Evolutionary conservation across 306 rosid species (phyloP).

Genomic region (Gastrolobium villosum): DNA sequence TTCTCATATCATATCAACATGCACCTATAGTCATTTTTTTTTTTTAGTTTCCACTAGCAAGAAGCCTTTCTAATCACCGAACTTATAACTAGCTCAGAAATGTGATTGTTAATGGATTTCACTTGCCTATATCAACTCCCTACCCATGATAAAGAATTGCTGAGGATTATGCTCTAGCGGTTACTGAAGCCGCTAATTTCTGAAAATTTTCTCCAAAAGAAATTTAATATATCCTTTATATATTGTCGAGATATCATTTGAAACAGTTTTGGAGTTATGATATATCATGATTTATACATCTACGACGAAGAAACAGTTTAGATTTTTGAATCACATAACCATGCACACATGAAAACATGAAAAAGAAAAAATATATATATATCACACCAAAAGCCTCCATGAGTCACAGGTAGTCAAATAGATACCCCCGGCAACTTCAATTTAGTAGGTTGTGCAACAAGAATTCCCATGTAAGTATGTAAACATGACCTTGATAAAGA

Average conservation of each 20-base stretch:
- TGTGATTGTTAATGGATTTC: background rate
- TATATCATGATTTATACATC: background rate
- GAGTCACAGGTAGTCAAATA: background rate
- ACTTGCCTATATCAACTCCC: constrained; percentile 11
- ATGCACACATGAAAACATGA: background rate
- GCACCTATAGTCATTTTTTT: no score
- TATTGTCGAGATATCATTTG: background rate
- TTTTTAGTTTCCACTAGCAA: no score
- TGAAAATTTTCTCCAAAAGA: background rate
- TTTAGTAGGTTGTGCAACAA: background rate
- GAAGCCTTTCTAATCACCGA: background rate
- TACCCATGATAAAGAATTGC: background rate
- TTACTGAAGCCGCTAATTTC: background rate
- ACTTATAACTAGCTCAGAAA: constrained; percentile 4
- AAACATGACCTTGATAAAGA: constrained; percentile 4
- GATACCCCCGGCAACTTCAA: background rate
- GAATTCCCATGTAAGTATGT: constrained; percentile 13
- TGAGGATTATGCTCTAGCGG: background rate
- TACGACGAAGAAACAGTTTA: background rate
- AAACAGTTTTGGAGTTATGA: background rate
- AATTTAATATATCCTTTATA: background rate
- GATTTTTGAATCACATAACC: background rate
- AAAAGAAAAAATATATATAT: background rate
- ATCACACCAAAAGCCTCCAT: background rate
- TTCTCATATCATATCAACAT: background rate